phyloP scores from a whole-genome alignment of 2,329 filamentous ascomycete genomes.

The Didymella exigua region DNA sequence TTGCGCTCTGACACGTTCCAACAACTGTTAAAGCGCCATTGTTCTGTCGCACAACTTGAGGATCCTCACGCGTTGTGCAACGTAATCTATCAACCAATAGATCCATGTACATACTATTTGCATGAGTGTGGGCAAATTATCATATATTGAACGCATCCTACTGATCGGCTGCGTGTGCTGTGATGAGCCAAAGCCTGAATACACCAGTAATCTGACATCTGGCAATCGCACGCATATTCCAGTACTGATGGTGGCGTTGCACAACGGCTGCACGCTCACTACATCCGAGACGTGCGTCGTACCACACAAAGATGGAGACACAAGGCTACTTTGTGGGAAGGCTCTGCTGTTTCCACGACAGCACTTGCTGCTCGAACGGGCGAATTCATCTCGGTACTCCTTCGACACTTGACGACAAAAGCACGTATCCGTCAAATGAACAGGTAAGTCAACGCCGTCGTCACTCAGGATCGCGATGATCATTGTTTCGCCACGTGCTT shows the following conservation, averaged over 20 bases:
- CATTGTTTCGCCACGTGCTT: not conserved
- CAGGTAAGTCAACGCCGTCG: not conserved
- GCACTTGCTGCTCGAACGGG: constrained; percentile 5
- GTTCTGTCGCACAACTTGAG: not conserved
- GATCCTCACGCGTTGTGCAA: constrained; percentile 20
- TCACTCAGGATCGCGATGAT: not conserved
- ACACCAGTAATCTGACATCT: not conserved
- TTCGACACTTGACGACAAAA: not conserved
- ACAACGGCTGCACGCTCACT: constrained; percentile 3
- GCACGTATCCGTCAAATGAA: not conserved
- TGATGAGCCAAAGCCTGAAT: no score
- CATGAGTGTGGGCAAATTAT: not conserved
- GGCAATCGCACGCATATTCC: no score
- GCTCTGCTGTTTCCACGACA: constrained; percentile 16
- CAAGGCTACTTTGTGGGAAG: constrained; percentile 7
- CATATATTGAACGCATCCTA: not conserved
- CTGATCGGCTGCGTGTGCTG: not conserved
- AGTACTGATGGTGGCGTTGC: not conserved
- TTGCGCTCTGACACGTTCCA: not conserved
- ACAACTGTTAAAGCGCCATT: not conserved
- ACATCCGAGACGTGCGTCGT: not conserved
- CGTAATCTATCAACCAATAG: not conserved
- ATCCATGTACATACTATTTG: not conserved
- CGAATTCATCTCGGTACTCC: not conserved
- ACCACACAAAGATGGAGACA: constrained; percentile 11